Evolutionary conservation across 2,329 filamentous ascomycete species (phyloP).

Genomic region (Alternaria arbusti): DNA sequence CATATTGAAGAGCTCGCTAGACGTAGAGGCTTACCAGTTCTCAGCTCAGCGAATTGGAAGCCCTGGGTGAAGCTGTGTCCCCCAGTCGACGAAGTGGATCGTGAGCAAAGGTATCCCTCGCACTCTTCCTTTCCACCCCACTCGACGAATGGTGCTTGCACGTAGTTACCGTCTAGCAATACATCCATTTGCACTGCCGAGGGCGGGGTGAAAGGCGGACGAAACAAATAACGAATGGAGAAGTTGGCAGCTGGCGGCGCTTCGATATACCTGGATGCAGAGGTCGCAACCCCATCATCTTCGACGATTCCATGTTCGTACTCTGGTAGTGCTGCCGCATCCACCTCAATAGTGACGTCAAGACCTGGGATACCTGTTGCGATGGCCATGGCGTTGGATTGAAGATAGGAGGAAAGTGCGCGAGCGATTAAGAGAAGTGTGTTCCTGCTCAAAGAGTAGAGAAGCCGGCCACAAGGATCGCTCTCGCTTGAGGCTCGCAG

Average conservation of each 20-base stretch:
- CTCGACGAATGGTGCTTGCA: not conserved
- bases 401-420: too few species aligned
- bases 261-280: not conserved
- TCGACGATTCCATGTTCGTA: not conserved
- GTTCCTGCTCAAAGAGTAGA: too few species aligned
- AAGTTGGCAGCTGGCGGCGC: not conserved
- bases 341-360: not conserved
- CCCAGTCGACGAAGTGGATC: not conserved
- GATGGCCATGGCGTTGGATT: slow-evolving; percentile 2
- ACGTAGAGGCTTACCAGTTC: not conserved
- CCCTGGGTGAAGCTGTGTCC: not conserved
- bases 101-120: slow-evolving; percentile 2
- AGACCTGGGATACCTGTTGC: not conserved
- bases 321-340: not conserved
- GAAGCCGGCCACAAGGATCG: not conserved
- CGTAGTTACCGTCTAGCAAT: slow-evolving; percentile 2
- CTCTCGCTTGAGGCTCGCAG: not conserved
- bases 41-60: not conserved
- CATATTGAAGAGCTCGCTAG: too few species aligned
- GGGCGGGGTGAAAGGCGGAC: not conserved
- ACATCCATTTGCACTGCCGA: not conserved
- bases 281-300: not conserved
- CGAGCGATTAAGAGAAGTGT: too few species aligned
- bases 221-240: not conserved
- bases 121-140: not conserved